These are phyloP conservation scores for Aspergillus bertholletiae DNA, from an alignment of 495 filamentous ascomycete species.

Conservation along the genomic window DNA sequence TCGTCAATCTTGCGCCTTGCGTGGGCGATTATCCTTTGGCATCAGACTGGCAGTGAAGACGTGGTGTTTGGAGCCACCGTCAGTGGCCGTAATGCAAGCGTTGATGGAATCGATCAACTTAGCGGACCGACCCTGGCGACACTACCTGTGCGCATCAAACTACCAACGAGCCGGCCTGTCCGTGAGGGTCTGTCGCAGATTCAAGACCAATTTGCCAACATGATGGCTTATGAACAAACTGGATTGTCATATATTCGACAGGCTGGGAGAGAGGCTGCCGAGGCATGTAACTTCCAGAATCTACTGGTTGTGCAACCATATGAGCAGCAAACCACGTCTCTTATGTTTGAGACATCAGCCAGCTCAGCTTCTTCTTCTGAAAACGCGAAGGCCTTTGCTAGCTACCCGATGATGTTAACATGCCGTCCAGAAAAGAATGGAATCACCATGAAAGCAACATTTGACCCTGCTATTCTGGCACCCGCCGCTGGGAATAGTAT, in stretches of 20 bases:
- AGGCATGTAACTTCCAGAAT: neutral
- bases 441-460: no score
- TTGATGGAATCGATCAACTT: slow-evolving; percentile 27
- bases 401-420: no score
- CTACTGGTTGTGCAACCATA: neutral
- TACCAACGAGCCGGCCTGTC: slow-evolving; percentile 18
- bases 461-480: no score
- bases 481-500: no score
- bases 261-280: neutral
- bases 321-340: neutral
- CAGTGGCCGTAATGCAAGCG: slow-evolving; percentile 24
- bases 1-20: slow-evolving; percentile 15
- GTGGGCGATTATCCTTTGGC: slow-evolving; percentile 30
- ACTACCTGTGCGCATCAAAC: slow-evolving; percentile 44
- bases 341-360: neutral
- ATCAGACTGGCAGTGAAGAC: slow-evolving; percentile 23
- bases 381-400: no score
- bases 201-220: slow-evolving; percentile 25
- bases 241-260: slow-evolving; percentile 47
- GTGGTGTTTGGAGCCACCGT: slow-evolving; percentile 32
- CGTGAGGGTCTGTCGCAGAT: slow-evolving; percentile 31
- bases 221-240: slow-evolving; percentile 39
- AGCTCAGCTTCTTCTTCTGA: no score
- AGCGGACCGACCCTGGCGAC: slow-evolving; percentile 38
- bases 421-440: no score